Base-by-base conservation (phyloP, 495 filamentous ascomycete species). In the Hyaloscypha finlandica region DNA sequence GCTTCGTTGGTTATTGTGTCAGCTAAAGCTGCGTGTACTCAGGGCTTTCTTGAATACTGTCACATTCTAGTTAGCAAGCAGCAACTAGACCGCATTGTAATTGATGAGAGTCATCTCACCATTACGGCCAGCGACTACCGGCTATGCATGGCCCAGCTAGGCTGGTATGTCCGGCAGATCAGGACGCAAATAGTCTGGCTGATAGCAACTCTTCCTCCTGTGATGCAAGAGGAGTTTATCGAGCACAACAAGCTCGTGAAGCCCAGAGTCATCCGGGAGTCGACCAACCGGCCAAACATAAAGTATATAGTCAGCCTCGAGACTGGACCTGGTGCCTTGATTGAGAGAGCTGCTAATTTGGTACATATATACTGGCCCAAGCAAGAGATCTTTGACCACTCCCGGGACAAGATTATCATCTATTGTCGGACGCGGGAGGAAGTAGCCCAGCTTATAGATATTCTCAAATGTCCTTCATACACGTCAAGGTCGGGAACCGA, bases 381-480 rank as follows among this genome's bases (percentile, higher is more conserved):
- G 51, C 5, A 39, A 9, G 62, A 64, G 57, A 14, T 59, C 57
- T 59, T 59, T 37, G 30, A 59, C 30, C 9, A 35, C 35, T 35
- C 57, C 30, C 31, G 30, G n/a, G 57, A 59, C 9, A 59, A 59
- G 57, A 37, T 35, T 32, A 14, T 39, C 20, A 59, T 59, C 30
- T 59, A 37, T 6, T 59, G 30, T 6, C 30, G 9, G 1, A 59
- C 30, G 1, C 8, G 51, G 16, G 3, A 25, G 4, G 53, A 6
- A 11, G 20, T 32, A 4, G 53, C n/a, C 6, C 5, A 9, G 30
- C 53, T 56, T 56, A n/a, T 1, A 2, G 1, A 56, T 1, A 2
- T 56, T 29, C 53, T 56, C 0, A 0, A 30, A 1, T 56, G 53
- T 30, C n/a, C 8, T 0, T 16, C 14, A 19, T 48, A 48, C 14